A percentile compares a stretch with the other conserved stretches of the same genome.
Evolutionary conservation across 495 filamentous ascomycete species (phyloP).

Genomic region (Talaromyces proteolyticus): DNA sequence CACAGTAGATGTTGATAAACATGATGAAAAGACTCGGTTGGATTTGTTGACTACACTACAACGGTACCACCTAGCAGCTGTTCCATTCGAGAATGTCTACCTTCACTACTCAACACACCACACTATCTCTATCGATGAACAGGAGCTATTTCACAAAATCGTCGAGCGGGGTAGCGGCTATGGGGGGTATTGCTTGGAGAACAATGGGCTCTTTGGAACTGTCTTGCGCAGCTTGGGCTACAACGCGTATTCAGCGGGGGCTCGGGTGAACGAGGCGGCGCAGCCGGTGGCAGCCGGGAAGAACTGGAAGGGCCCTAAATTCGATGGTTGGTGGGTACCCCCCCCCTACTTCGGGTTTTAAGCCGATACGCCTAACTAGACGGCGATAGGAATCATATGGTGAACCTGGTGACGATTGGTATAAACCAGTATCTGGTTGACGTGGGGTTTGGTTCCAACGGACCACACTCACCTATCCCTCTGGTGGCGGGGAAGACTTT

Average conservation of each 20-base stretch:
- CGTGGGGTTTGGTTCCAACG: conserved; percentile 59
- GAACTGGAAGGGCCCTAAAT: conserved; percentile 12
- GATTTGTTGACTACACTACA: conserved; percentile 11
- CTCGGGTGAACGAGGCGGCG: conserved; percentile 8
- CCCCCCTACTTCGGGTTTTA: not conserved
- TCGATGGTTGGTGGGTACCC: conserved; percentile 12
- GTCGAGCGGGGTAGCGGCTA: conserved; percentile 34
- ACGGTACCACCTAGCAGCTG: conserved; percentile 40
- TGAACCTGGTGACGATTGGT: conserved; percentile 55
- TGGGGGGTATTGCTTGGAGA: conserved; percentile 75
- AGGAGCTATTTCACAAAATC: conserved; percentile 56
- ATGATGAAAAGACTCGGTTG: conserved; percentile 5
- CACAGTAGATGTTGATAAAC: too few species aligned
- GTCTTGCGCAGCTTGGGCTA: conserved; percentile 56
- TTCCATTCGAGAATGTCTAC: conserved; percentile 61
- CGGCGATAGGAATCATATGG: conserved; percentile 55
- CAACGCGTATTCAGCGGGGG: conserved; percentile 36
- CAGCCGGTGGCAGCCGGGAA: conserved; percentile 14
- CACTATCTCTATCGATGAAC: conserved; percentile 44
- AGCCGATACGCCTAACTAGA: not conserved
- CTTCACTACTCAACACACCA: conserved; percentile 47
- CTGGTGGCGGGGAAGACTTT: conserved; percentile 29
- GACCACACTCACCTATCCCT: conserved; percentile 42
- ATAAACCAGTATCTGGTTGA: conserved; percentile 50
- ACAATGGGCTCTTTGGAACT: conserved; percentile 53